Evolutionary conservation across 2,329 filamentous ascomycete genomes (phyloP).

Genomic region (Macroventuria anomochaeta): DNA sequence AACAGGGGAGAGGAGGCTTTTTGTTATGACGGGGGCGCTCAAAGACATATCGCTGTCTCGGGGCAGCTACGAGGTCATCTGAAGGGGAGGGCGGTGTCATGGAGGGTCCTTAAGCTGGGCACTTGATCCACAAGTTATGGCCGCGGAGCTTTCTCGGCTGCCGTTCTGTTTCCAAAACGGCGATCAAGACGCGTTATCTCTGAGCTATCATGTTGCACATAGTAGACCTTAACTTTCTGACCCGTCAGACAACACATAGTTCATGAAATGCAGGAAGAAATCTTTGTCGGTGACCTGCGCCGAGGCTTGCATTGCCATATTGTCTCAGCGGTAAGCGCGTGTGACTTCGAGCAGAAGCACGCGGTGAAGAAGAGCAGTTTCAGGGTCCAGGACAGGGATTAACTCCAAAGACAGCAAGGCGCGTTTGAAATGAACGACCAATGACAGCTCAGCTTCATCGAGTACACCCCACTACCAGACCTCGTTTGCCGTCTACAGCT

Average conservation of each 20-base stretch:
- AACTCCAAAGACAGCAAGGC: slow-evolving; percentile 5
- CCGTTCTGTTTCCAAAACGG: slow-evolving; percentile 7
- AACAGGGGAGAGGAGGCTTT: slow-evolving; percentile 8
- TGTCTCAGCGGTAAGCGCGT: slow-evolving; percentile 20
- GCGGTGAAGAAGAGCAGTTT: slow-evolving; percentile 7
- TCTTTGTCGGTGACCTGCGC: not conserved
- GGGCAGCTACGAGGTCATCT: slow-evolving; percentile 33
- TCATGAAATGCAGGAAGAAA: not conserved
- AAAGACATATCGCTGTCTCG: slow-evolving; percentile 14
- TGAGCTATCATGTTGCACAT: not conserved
- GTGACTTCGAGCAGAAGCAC: slow-evolving; percentile 8
- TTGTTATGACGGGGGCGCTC: slow-evolving; percentile 20
- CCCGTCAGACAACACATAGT: not conserved
- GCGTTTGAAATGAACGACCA: slow-evolving; percentile 6
- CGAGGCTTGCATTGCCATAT: slow-evolving; percentile 14
- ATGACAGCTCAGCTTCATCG: slow-evolving; percentile 1
- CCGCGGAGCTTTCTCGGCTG: slow-evolving; percentile 14
- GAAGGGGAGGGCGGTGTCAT: slow-evolving; percentile 32
- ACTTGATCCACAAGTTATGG: slow-evolving; percentile 19
- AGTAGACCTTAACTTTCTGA: not conserved
- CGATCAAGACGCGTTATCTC: slow-evolving; percentile 14
- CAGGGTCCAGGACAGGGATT: slow-evolving; percentile 18
- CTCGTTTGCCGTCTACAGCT: slow-evolving; percentile 10
- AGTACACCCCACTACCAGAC: slow-evolving; percentile 13
- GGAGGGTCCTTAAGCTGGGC: slow-evolving; percentile 24